Evolutionary conservation across 257 asterid species (phyloP), one percentile per base, ranked within the genome.

Genomic region (Henckelia pumila): DNA sequence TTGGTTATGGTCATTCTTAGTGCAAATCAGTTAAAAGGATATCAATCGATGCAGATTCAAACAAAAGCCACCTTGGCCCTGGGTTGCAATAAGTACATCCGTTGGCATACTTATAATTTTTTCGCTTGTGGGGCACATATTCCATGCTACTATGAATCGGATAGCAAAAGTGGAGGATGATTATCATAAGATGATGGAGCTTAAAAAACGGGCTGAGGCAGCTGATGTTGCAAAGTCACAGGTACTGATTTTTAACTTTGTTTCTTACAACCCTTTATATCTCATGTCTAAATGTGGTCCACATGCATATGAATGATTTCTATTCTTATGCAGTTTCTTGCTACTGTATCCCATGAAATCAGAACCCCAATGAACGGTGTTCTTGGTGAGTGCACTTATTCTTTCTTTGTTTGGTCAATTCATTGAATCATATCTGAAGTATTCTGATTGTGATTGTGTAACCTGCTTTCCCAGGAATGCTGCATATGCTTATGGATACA

Each of bases 341-440:
- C 99, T 55, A 94, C 99, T 0, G 96, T 94, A 78, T 94, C 99
- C 20, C 99, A 94, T 75, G 99, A 94, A 80, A 94, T 94, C 91
- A 84, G 99, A 82, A 94, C 99, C 76, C 99, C 99, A 10, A 94
- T 94, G 99, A 94, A 88, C 32, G 99, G 99, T 56, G 97, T 94
- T 77, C 89, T 94, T 60, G 99, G 99, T 94, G 61, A 63, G 97
- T 77, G 60, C 59, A 56, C 25, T 53, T 59, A 24, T 61, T 63
- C n/a, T 21, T 49, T 44, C 32, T 37, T 63, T 26, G 52, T 25
- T 14, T 77, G 26, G 13, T 10, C 52, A 56, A 40, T n/a, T 62
- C 11, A 14, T 40, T 21, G 56, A 71, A 52, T 22, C 22, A 22
- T 19, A 57, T 69, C 7, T n/a, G 33, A 4, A 29, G 59, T 40